Base-by-base conservation (phyloP, 306 rosid species). In the Oxytropis ochrocephala region DNA sequence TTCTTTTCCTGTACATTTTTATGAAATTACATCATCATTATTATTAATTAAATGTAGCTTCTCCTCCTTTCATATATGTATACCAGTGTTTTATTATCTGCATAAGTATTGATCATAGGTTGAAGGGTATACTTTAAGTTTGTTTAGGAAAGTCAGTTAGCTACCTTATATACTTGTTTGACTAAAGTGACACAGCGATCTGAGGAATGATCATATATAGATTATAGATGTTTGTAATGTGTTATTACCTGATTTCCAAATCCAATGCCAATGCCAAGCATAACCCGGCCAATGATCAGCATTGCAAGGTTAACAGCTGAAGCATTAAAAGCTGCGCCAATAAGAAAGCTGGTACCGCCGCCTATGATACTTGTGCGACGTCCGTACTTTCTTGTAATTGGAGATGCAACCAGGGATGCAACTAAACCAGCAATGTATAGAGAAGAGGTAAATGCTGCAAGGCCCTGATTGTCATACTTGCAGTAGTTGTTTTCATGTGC, bases 201-300 rank as follows among this genome's bases (percentile, higher is more conserved):
- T 2, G 16, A 57, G 44, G 13, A 18, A n/a, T 58, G 39, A 12
- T 76, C 8, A 55, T 2, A 77, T 6, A n/a, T 2, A 77, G 8
- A n/a, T 29, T 42, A 69, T 36, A 43, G 58, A 72, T 63, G 51
- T 14, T 4, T 39, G 14, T 10, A 67, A 56, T 14, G 6, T 39
- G 14, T 10, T 73, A 32, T 38, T 72, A 93, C 97, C 96, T 93
- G 98, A 75, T 93, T 88, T 49, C 96, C 98, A 67, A 93, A 93
- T 44, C 98, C 98, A 38, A 93, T 93, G 56, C 98, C 98, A 47
- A 93, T 72, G 27, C 98, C 98, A 42, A 93, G 97, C 98, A 93
- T 81, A 74, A 93, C 87, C 54, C 97, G 80, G 10, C 98, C 97
- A 19, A 88, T 8, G 52, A 93, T 76, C 52, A 93, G 90, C 97